A percentile compares a stretch with the other conserved stretches of the same genome.
These are phyloP conservation scores for Phylloporus scabripes DNA, from an alignment of 768 basidiomycete species.

Conservation along the genomic window DNA sequence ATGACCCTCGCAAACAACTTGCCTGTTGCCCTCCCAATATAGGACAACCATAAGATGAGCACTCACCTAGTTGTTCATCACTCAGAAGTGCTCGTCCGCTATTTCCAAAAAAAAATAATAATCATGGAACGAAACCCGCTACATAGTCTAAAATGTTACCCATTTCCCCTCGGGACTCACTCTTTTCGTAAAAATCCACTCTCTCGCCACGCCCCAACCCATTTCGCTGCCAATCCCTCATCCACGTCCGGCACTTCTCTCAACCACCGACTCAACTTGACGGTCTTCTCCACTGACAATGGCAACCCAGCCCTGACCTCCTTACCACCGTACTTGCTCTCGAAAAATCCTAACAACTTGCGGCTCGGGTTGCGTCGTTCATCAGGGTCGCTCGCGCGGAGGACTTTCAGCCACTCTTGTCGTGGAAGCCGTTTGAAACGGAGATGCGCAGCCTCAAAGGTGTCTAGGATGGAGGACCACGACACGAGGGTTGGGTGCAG, in stretches of 20 bases:
- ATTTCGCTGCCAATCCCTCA: conserved; percentile 35
- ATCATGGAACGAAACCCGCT: too few species aligned
- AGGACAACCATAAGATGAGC: too few species aligned
- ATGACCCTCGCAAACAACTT: too few species aligned
- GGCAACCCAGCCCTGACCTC: conserved; percentile 4
- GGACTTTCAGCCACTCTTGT: conserved; percentile 20
- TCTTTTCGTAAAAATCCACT: conserved; percentile 32
- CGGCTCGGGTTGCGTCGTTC: conserved; percentile 22
- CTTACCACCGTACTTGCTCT: conserved; percentile 20
- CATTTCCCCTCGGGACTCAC: not conserved
- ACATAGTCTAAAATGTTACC: not conserved
- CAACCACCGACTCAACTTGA: conserved; percentile 15
- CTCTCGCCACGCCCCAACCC: conserved; percentile 39
- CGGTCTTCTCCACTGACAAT: conserved; percentile 10
- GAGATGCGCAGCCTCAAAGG: conserved; percentile 34
- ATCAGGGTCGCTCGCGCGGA: conserved; percentile 20
- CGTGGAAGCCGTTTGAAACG: conserved; percentile 19
- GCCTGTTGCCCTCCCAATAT: too few species aligned
- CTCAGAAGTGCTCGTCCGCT: too few species aligned
- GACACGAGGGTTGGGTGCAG: conserved; percentile 13
- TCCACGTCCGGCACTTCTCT: conserved; percentile 13
- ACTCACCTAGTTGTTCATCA: too few species aligned
- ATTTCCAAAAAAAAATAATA: too few species aligned
- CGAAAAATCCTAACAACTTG: conserved; percentile 24
- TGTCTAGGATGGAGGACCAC: conserved; percentile 39